These are phyloP conservation scores for Aureobasidium leucospermi DNA, from an alignment of 2,329 filamentous ascomycete species.

Conservation along the genomic window DNA sequence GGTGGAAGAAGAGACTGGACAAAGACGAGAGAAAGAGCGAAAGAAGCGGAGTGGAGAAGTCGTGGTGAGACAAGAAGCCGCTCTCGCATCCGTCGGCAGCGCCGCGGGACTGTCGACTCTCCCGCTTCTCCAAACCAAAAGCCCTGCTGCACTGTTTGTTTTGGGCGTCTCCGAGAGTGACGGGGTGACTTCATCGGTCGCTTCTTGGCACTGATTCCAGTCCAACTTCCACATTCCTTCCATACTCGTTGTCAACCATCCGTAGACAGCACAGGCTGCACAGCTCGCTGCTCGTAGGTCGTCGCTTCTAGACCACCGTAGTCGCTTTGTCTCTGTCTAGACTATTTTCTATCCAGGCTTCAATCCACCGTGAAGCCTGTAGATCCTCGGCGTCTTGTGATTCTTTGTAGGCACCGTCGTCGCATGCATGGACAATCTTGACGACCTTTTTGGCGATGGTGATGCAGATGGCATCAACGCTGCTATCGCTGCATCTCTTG, in stretches of 20 bases:
- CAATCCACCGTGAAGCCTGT: background rate
- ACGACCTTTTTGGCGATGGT: constrained; percentile 66
- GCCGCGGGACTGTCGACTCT: background rate
- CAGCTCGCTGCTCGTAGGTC: background rate
- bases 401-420: background rate
- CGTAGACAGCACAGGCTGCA: background rate
- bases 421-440: constrained; percentile 49
- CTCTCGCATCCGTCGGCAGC: background rate
- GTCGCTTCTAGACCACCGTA: background rate
- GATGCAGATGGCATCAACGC: constrained; percentile 45
- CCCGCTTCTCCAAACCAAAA: background rate
- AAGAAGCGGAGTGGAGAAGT: constrained; percentile 1
- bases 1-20: background rate
- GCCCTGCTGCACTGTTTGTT: constrained; percentile 6
- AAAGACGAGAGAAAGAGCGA: background rate
- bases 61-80: constrained; percentile 1
- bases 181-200: background rate
- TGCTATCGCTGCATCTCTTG: constrained; percentile 51
- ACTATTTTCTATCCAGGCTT: background rate
- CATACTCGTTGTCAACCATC: constrained; percentile 5
- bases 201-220: background rate
- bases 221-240: background rate
- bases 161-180: constrained; percentile 3
- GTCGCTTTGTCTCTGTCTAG: background rate
- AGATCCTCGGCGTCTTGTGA: background rate